Evolutionary conservation across 129 eudicot species (phyloP).

Genomic region (Flaveria trinervia): DNA sequence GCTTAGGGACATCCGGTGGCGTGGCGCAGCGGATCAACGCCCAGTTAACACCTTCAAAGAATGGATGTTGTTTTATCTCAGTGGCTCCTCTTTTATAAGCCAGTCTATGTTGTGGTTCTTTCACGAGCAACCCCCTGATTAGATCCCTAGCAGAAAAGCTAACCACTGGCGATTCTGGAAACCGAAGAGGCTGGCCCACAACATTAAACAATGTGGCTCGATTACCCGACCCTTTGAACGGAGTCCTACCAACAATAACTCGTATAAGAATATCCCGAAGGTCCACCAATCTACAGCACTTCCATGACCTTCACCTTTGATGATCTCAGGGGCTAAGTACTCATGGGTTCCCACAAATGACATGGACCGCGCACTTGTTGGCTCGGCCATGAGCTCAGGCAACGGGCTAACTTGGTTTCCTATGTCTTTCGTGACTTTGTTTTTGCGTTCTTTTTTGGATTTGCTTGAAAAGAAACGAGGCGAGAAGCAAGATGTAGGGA

Average conservation of each 20-base stretch:
- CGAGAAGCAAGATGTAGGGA: slow-evolving; percentile 59
- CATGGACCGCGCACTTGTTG: slow-evolving; percentile 82
- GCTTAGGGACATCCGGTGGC: slow-evolving; percentile 69
- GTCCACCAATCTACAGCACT: slow-evolving; percentile 97
- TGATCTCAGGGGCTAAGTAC: slow-evolving; percentile 79
- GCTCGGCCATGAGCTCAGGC: slow-evolving; percentile 85
- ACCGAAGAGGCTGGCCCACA: slow-evolving; percentile 74
- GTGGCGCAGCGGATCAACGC: slow-evolving; percentile 77
- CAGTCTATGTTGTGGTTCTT: slow-evolving; percentile 76
- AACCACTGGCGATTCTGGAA: slow-evolving; percentile 69
- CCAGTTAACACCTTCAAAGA: slow-evolving; percentile 89
- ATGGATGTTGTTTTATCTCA: slow-evolving; percentile 80
- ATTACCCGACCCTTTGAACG: slow-evolving; percentile 85
- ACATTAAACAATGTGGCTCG: slow-evolving; percentile 80
- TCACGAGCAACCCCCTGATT: slow-evolving; percentile 71
- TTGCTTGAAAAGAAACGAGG: slow-evolving; percentile 56
- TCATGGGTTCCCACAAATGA: slow-evolving; percentile 89
- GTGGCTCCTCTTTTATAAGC: slow-evolving; percentile 86
- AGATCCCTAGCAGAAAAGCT: slow-evolving; percentile 78
- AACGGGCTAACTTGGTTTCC: slow-evolving; percentile 57
- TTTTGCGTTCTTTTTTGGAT: slow-evolving; percentile 60
- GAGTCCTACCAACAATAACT: slow-evolving; percentile 76
- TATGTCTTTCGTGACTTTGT: slow-evolving; percentile 41
- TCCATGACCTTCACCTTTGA: slow-evolving; percentile 87
- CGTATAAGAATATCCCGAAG: slow-evolving; percentile 70